Conservation (phyloP, 2,329 filamentous ascomycete genomes). For the Fusarium citri region DNA sequence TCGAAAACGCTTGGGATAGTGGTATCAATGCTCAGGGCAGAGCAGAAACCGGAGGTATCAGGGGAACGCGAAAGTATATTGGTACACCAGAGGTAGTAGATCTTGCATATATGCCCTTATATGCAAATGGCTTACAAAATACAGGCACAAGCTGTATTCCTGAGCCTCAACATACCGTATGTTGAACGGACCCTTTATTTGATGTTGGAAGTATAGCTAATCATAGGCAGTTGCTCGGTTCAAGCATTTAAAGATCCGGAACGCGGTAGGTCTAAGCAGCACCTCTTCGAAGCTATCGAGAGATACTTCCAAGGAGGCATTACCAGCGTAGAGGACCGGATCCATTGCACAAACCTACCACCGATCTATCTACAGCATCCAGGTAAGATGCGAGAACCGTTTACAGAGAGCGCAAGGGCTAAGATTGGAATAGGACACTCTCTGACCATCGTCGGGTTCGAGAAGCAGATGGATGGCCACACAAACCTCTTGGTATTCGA, state of each 20-base stretch:
- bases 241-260: constrained; percentile 66
- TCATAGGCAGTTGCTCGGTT: constrained; percentile 66
- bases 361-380: constrained; percentile 93
- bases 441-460: constrained; percentile 87
- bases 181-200: constrained; percentile 40
- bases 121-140: background rate
- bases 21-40: constrained; percentile 82
- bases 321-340: constrained; percentile 58
- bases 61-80: constrained; percentile 93
- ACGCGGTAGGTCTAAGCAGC: constrained; percentile 58
- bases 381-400: constrained; percentile 57
- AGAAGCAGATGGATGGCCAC: constrained; percentile 72
- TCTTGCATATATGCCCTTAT: too few species aligned
- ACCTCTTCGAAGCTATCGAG: constrained; percentile 76
- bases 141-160: constrained; percentile 82
- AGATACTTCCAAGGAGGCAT: constrained; percentile 75
- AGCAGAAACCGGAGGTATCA: constrained; percentile 86
- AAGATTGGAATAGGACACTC: constrained; percentile 74
- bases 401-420: background rate
- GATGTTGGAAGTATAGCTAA: background rate
- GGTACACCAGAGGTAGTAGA: constrained; percentile 83
- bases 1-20: constrained; percentile 88
- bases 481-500: constrained; percentile 87
- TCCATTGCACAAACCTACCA: constrained; percentile 78
- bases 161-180: constrained; percentile 74